Evolutionary conservation across 352 stramenopile species (phyloP).

Genomic region (Phytophthora citricola): DNA sequence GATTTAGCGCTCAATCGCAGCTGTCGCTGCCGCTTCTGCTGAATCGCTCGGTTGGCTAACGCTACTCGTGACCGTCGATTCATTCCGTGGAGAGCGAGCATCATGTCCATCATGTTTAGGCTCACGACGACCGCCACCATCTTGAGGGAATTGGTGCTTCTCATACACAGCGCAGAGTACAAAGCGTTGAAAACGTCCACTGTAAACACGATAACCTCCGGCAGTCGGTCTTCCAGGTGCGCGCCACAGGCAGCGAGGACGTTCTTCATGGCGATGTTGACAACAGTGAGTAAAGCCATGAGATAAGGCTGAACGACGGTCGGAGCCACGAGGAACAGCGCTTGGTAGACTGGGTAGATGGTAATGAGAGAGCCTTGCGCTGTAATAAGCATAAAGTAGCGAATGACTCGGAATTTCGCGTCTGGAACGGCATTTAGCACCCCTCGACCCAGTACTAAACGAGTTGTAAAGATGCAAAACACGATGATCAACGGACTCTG

Average conservation of each 20-base stretch:
- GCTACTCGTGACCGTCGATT: slow-evolving; percentile 21
- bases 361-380: slow-evolving; percentile 29
- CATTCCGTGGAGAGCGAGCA: slow-evolving; percentile 37
- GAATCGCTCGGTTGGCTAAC: slow-evolving; percentile 14
- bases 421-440: slow-evolving; percentile 19
- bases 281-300: slow-evolving; percentile 32
- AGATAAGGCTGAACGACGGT: slow-evolving; percentile 18
- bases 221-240: slow-evolving; percentile 37
- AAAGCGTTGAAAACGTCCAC: slow-evolving; percentile 53
- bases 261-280: slow-evolving; percentile 48
- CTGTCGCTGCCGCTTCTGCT: slow-evolving; percentile 16
- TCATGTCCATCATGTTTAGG: slow-evolving; percentile 21
- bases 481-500: slow-evolving; percentile 20
- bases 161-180: slow-evolving; percentile 44
- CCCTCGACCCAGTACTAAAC: slow-evolving; percentile 15
- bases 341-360: slow-evolving; percentile 41
- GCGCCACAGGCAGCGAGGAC: slow-evolving; percentile 29
- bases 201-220: slow-evolving; percentile 45
- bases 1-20: slow-evolving; percentile 11
- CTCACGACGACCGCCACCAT: slow-evolving; percentile 29
- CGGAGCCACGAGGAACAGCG: slow-evolving; percentile 22
- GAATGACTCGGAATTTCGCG: slow-evolving; percentile 25
- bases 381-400: slow-evolving; percentile 36
- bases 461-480: slow-evolving; percentile 6
- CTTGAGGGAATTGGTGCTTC: slow-evolving; percentile 34